A percentile compares a stretch with the other conserved stretches of the same genome.
Conservation (phyloP, 768 basidiomycete genomes). For the Mycena vulgaris region DNA sequence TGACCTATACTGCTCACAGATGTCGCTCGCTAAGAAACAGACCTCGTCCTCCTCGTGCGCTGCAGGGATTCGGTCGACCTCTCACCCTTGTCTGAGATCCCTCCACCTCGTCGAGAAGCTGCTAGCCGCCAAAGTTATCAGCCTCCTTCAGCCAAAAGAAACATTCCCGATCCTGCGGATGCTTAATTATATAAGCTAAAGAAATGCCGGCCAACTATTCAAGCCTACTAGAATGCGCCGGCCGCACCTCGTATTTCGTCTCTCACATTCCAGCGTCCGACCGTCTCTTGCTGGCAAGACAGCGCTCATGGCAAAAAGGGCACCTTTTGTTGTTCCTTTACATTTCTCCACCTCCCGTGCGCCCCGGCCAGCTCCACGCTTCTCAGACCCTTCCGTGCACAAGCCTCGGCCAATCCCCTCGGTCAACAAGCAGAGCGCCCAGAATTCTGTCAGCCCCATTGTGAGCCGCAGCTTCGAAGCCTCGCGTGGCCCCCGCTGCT, state of each 20-base stretch:
- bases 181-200: not conserved
- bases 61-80: not conserved
- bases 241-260: not conserved
- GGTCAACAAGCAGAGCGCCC: not conserved
- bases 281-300: not conserved
- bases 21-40: not conserved
- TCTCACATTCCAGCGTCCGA: not conserved
- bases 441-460: not conserved
- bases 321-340: constrained; percentile 8
- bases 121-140: not conserved
- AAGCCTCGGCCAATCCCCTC: not conserved
- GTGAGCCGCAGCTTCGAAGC: not conserved
- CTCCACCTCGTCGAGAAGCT: constrained; percentile 6
- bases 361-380: not conserved
- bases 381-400: not conserved
- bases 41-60: not conserved
- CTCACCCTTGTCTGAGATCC: not conserved
- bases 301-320: not conserved
- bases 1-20: not conserved
- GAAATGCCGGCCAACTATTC: not conserved
- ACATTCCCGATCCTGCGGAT: not conserved
- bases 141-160: not conserved
- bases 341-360: not conserved
- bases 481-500: not conserved
- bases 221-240: not conserved